Conservation (phyloP, 1,139 yeast genomes). For the Protomyces gravidus region DNA sequence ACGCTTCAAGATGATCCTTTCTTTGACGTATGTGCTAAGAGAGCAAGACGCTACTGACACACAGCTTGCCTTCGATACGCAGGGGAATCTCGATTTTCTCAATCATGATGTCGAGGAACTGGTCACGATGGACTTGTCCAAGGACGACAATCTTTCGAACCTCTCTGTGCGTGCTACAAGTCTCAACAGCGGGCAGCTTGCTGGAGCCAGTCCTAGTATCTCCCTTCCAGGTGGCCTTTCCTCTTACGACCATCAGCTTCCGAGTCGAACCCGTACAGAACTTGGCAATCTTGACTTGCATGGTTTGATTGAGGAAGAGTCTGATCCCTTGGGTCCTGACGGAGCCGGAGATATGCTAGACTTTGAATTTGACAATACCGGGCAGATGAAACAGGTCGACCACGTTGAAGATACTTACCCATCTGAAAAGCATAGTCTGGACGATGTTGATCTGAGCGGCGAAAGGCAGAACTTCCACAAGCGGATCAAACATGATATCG, state of each 20-base stretch:
- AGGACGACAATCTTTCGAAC: neutral
- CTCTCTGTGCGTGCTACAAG: constrained; percentile 1
- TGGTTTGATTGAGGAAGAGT: constrained; percentile 21
- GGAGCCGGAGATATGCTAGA: constrained; percentile 16
- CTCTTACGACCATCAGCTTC: neutral
- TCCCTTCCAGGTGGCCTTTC: constrained; percentile 3
- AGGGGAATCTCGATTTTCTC: neutral
- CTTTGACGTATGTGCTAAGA: constrained; percentile 20
- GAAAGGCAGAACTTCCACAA: neutral
- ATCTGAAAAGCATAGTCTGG: neutral
- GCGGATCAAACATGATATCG: neutral
- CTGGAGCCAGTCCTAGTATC: neutral
- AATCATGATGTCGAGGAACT: constrained; percentile 3
- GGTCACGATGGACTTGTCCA: constrained; percentile 2
- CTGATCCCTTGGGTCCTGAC: constrained; percentile 12
- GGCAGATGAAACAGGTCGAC: constrained; percentile 15
- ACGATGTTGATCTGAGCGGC: neutral
- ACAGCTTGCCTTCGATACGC: neutral
- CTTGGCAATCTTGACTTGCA: constrained; percentile 6
- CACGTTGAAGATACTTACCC: neutral
- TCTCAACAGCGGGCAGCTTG: neutral
- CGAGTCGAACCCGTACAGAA: neutral
- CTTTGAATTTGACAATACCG: constrained; percentile 28
- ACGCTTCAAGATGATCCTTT: constrained; percentile 28
- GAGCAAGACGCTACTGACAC: neutral